Conservation (phyloP, 306 rosid genomes). For the Amphicarpaea edgeworthii region DNA sequence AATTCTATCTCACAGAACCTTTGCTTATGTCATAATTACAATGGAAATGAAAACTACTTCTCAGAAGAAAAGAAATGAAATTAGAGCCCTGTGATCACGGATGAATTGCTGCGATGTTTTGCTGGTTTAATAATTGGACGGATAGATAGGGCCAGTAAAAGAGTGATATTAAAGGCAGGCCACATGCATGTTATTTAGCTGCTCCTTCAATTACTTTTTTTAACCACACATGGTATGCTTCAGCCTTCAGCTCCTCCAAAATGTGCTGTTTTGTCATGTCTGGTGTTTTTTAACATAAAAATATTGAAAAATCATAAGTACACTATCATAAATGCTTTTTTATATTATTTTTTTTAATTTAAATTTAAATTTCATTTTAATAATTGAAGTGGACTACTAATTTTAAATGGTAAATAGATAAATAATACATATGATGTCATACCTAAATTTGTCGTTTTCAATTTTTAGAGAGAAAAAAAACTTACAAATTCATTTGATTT, state of each 20-base stretch:
- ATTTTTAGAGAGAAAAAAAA: not conserved
- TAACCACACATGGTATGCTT: not conserved
- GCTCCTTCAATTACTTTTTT: not conserved
- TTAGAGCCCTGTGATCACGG: not conserved
- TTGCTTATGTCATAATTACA: not conserved
- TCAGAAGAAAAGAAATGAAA: not conserved
- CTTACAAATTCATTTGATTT: not conserved
- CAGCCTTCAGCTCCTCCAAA: constrained; percentile 6
- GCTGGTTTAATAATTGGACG: not conserved
- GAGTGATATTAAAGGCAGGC: not conserved
- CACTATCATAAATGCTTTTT: not conserved
- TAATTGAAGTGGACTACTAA: not conserved
- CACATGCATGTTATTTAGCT: not conserved
- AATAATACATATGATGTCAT: not conserved
- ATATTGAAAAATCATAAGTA: not conserved
- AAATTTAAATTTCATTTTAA: not conserved
- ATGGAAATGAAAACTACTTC: not conserved
- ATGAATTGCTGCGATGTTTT: not conserved
- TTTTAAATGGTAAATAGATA: not conserved
- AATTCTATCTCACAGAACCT: no score
- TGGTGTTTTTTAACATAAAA: not conserved
- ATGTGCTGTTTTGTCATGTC: not conserved
- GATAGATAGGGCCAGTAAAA: not conserved
- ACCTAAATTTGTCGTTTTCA: not conserved
- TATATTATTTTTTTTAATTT: not conserved